Percentiles rank a stretch among this genome's conserved stretches.
These are phyloP conservation scores for Ramaria sp. DNA, from an alignment of 768 basidiomycete genomes.

Conservation along the genomic window DNA sequence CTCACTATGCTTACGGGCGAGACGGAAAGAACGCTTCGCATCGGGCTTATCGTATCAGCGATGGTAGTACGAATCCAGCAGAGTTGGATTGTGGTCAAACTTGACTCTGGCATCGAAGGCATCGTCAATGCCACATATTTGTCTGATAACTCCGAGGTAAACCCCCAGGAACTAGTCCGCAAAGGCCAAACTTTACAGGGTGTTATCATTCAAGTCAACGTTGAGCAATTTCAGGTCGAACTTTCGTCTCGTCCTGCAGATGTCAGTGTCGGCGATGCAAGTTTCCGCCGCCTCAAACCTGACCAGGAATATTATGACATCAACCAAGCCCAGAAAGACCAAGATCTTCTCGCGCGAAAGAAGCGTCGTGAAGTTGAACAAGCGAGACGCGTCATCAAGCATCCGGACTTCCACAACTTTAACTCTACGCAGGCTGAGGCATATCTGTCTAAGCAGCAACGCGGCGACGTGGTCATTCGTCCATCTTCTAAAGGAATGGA, in stretches of 20 bases:
- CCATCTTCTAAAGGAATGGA: constrained; percentile 91
- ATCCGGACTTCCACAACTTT: constrained; percentile 96
- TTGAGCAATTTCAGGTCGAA: constrained; percentile 57
- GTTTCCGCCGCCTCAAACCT: constrained; percentile 44
- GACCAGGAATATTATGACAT: constrained; percentile 55
- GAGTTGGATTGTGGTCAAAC: constrained; percentile 48
- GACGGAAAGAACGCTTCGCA: constrained; percentile 62
- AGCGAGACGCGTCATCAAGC: constrained; percentile 82
- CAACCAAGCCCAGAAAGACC: constrained; percentile 51
- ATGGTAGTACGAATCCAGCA: constrained; percentile 46
- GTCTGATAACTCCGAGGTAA: constrained; percentile 32
- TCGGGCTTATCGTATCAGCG: constrained; percentile 75
- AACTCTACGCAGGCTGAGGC: constrained; percentile 83
- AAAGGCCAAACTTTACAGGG: constrained; percentile 75
- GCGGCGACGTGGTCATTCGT: constrained; percentile 92
- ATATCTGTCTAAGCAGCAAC: constrained; percentile 79
- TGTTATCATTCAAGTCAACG: constrained; percentile 63
- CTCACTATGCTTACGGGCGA: constrained; percentile 95
- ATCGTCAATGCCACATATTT: constrained; percentile 52
- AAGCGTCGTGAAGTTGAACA: constrained; percentile 76
- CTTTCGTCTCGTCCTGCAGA: constrained; percentile 62
- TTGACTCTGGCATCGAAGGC: constrained; percentile 94
- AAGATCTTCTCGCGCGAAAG: constrained; percentile 66
- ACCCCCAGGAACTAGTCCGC: constrained; percentile 41
- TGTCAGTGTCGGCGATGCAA: constrained; percentile 48